Evolutionary conservation across 805 yeast species (phyloP), one percentile per base, ranked within the genome.

Genomic region (Candida adriatica): DNA sequence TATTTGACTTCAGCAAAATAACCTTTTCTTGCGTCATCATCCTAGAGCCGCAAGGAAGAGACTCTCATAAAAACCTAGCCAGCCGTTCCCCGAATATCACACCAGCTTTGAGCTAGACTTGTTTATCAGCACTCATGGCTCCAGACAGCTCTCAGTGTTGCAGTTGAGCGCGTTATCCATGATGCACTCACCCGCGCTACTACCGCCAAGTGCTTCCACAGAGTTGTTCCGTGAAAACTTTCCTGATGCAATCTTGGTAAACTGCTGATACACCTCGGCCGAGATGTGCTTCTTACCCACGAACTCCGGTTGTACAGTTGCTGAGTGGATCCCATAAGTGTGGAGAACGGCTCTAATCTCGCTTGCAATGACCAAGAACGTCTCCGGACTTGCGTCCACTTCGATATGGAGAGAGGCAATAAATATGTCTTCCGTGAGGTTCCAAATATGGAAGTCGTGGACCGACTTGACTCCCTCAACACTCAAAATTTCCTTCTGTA

Each of bases 361-460:
- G 29, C 75, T 66, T 7, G 94, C 94, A 30, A 83, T 70, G n/a
- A 61, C 57, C 34, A 79, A 58, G 54, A 86, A 92, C 16, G 72
- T 66, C 34, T 70, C 73, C n/a, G 86, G 81, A 8, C 70, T 63
- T 10, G 70, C 59, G 31, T 70, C 67, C 26, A 92, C 68, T 48
- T 86, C 84, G 24, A 87, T 81, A 55, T 90, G 98, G 38, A 92
- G 67, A 1, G 95, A 80, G 2, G 96, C 96, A 52, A 90, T 84
- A 43, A 77, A 69, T 34, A 83, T 70, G 39, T 78, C 80, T 59
- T 90, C 98, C 30, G 88, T 84, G 45, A 90, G 69, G 54, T 87
- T 90, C 98, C 98, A 90, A 37, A 90, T 79, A 58, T 90, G 98
- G 67, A 90, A 79, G 59, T 90, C 98, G 56, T 90, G 98, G 19